Evolutionary conservation across 768 basidiomycete species (phyloP).

Genomic region (Leucocoprinus birnbaumii): DNA sequence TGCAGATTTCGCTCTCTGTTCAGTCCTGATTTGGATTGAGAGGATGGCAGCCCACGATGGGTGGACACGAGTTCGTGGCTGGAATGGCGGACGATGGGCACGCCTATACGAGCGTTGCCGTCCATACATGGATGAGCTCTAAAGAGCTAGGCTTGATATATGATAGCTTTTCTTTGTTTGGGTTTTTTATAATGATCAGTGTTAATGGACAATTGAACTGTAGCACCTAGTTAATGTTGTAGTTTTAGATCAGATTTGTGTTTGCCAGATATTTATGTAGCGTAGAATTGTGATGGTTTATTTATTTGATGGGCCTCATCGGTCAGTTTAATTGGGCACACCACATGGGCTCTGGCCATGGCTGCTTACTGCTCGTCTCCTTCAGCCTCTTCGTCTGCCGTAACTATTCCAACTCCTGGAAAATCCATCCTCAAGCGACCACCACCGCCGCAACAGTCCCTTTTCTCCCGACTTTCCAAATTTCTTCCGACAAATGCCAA

Average conservation of each 20-base stretch:
- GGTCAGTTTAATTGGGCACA: background rate
- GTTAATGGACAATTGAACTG: too few relatives aligned
- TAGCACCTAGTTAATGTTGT: too few relatives aligned
- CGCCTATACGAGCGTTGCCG: conserved; percentile 59
- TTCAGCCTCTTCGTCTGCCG: conserved; percentile 71
- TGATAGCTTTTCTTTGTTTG: too few relatives aligned
- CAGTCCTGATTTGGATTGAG: conserved; percentile 73
- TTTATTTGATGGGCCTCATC: conserved; percentile 1
- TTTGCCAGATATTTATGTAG: background rate
- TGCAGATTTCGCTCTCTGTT: conserved; percentile 72
- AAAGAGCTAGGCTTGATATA: conserved; percentile 17
- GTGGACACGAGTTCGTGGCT: conserved; percentile 64
- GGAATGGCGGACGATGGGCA: conserved; percentile 70
- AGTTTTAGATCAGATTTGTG: too few relatives aligned
- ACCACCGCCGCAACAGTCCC: conserved; percentile 60
- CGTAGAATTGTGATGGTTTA: background rate
- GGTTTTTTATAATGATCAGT: too few relatives aligned
- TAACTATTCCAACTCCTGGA: conserved; percentile 75
- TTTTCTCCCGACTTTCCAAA: conserved; percentile 72
- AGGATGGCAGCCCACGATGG: conserved; percentile 70
- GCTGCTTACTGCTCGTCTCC: conserved; percentile 30
- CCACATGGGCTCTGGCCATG: conserved; percentile 17
- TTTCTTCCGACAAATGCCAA: conserved; percentile 54
- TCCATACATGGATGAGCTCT: conserved; percentile 67
- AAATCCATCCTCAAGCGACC: conserved; percentile 82